Percentiles rank a stretch among this genome's conserved stretches.
Evolutionary conservation across 305 asterid species (phyloP).

Genomic region (Fraxinus sp.): DNA sequence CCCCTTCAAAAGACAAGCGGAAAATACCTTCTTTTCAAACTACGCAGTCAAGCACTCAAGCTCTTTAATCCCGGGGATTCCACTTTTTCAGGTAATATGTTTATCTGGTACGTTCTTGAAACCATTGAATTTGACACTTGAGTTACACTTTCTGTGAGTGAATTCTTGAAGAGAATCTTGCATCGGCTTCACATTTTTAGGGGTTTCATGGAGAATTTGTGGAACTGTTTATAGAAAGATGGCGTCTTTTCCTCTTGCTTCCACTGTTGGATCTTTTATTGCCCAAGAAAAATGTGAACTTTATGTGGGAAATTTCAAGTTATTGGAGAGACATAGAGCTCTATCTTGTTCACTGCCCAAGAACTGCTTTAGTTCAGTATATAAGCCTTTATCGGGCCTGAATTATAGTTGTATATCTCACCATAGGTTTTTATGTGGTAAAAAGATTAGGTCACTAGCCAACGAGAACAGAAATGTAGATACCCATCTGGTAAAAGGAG

Average conservation of each 20-base stretch:
- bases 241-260: conserved; percentile 74
- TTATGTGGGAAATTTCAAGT: conserved; percentile 36
- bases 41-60: conserved; percentile 26
- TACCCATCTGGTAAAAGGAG: conserved; percentile 34
- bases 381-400: conserved; percentile 41
- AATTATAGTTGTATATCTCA: conserved; percentile 34
- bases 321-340: conserved; percentile 29
- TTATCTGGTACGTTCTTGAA: neutral
- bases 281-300: conserved; percentile 42
- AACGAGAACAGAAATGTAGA: conserved; percentile 43
- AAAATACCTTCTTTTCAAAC: conserved; percentile 17
- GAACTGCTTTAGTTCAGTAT: conserved; percentile 31
- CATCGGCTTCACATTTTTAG: conserved; percentile 11
- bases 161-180: conserved; percentile 23
- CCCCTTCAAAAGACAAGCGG: neutral
- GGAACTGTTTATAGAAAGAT: conserved; percentile 32
- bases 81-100: neutral
- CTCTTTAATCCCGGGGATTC: neutral
- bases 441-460: conserved; percentile 41
- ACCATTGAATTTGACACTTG: conserved; percentile 19
- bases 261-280: conserved; percentile 44
- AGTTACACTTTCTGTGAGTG: conserved; percentile 6
- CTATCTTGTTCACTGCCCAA: conserved; percentile 37
- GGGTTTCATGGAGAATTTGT: conserved; percentile 39
- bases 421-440: conserved; percentile 41